Conservation (phyloP, 805 yeast genomes). For the Blastobotrys robertii region DNA sequence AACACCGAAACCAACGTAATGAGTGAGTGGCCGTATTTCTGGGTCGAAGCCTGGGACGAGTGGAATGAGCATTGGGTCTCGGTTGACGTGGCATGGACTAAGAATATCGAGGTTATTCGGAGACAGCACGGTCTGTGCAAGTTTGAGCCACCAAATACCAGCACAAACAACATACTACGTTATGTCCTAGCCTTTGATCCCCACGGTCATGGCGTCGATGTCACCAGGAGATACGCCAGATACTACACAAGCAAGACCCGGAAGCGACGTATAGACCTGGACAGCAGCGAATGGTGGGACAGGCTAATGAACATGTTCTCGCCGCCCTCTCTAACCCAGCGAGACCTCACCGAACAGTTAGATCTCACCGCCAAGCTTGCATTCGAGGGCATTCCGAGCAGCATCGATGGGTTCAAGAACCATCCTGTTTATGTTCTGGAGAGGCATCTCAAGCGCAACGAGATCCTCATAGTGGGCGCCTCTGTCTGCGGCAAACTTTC, state of each 20-base stretch:
- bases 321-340: slow-evolving; percentile 21
- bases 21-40: slow-evolving; percentile 56
- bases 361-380: slow-evolving; percentile 54
- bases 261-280: slow-evolving; percentile 47
- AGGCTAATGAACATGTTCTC: slow-evolving; percentile 31
- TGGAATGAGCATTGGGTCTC: slow-evolving; percentile 69
- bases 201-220: slow-evolving; percentile 59
- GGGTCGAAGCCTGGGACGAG: slow-evolving; percentile 93
- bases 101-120: slow-evolving; percentile 52
- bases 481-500: slow-evolving; percentile 65
- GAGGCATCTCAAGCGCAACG: slow-evolving; percentile 61
- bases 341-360: slow-evolving; percentile 39
- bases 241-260: slow-evolving; percentile 65
- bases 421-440: slow-evolving; percentile 85
- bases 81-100: slow-evolving; percentile 65
- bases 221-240: slow-evolving; percentile 73
- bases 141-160: slow-evolving; percentile 64
- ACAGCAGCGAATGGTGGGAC: slow-evolving; percentile 54
- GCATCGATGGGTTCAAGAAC: slow-evolving; percentile 67
- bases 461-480: slow-evolving; percentile 55
- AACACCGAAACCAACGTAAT: background rate
- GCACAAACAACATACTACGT: slow-evolving; percentile 46
- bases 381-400: slow-evolving; percentile 81
- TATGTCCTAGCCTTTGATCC: slow-evolving; percentile 75
- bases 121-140: slow-evolving; percentile 33